Evolutionary conservation across 805 yeast genomes (phyloP).

Genomic region (Kuraishia piskuri): DNA sequence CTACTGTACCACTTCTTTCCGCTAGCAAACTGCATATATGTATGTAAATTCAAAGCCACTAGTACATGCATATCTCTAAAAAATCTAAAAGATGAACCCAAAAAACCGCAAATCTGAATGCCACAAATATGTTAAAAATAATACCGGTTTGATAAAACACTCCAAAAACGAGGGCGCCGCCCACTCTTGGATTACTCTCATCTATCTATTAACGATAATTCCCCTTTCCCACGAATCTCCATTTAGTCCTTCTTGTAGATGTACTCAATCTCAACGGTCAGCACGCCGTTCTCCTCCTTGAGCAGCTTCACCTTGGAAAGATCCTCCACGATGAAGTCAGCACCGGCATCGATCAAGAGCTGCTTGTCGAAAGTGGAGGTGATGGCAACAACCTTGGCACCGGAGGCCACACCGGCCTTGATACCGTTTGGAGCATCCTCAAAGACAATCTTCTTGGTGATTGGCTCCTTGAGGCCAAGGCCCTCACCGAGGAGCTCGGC

Average conservation of each 20-base stretch:
- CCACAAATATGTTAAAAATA: background rate
- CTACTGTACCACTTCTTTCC: background rate
- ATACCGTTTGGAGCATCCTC: slow-evolving; percentile 92
- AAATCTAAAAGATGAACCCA: background rate
- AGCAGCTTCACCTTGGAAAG: slow-evolving; percentile 50
- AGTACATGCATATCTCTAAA: background rate
- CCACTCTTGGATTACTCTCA: background rate
- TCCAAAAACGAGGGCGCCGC: background rate
- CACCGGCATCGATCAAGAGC: slow-evolving; percentile 66
- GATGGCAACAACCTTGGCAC: slow-evolving; percentile 76
- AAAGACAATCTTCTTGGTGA: slow-evolving; percentile 49
- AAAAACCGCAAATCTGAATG: background rate
- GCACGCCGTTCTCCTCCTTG: background rate
- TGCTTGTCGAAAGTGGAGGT: slow-evolving; percentile 71
- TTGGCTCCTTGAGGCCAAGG: slow-evolving; percentile 10
- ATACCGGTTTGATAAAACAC: background rate
- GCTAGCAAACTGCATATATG: background rate
- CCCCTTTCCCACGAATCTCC: background rate
- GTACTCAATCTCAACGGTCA: slow-evolving; percentile 2
- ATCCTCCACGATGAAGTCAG: slow-evolving; percentile 74
- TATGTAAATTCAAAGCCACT: background rate
- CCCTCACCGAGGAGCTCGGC: slow-evolving; percentile 35
- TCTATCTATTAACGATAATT: no score
- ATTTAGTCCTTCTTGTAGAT: background rate
- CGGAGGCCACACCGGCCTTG: slow-evolving; percentile 75